Conservation (phyloP, 2,329 filamentous ascomycete species). For the Apiospora marii region DNA sequence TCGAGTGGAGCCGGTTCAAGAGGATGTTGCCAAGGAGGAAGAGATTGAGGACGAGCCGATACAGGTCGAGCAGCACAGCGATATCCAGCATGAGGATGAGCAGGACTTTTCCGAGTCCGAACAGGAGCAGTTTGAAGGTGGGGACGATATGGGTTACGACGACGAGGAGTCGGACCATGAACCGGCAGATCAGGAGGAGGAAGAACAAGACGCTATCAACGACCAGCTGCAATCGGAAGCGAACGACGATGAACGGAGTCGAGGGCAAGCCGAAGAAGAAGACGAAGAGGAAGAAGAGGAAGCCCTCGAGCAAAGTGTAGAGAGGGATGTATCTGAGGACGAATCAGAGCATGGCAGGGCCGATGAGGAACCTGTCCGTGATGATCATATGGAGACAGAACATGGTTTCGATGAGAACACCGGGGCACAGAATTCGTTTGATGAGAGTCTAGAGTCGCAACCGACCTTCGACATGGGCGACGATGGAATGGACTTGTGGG, state of each 20-base stretch:
- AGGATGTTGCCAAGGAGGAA: conserved; percentile 24
- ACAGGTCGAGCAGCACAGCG: conserved; percentile 19
- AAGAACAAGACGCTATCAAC: conserved; percentile 25
- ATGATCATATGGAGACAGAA: conserved; percentile 42
- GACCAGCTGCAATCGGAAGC: conserved; percentile 25
- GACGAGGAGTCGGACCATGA: conserved; percentile 31
- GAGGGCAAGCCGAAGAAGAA: conserved; percentile 29
- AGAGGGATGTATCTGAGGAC: conserved; percentile 25
- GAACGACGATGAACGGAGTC: conserved; percentile 23
- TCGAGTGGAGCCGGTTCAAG: conserved; percentile 17
- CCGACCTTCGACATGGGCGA: conserved; percentile 44
- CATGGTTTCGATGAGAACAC: conserved; percentile 5
- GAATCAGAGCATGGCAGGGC: conserved; percentile 29
- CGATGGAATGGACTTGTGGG: conserved; percentile 57
- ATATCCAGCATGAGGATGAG: conserved; percentile 26
- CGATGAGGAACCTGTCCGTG: conserved; percentile 24
- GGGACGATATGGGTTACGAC: conserved; percentile 25
- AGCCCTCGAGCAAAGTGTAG: conserved; percentile 20
- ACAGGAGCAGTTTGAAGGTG: conserved; percentile 23
- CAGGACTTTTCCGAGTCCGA: conserved; percentile 21
- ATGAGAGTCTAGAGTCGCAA: conserved; percentile 15
- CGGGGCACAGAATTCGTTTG: background rate
- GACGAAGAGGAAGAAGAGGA: conserved; percentile 23
- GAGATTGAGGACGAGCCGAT: conserved; percentile 10
- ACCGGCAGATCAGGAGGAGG: conserved; percentile 17